Conservation (phyloP, 2,329 filamentous ascomycete species). For the Alternaria triticina region DNA sequence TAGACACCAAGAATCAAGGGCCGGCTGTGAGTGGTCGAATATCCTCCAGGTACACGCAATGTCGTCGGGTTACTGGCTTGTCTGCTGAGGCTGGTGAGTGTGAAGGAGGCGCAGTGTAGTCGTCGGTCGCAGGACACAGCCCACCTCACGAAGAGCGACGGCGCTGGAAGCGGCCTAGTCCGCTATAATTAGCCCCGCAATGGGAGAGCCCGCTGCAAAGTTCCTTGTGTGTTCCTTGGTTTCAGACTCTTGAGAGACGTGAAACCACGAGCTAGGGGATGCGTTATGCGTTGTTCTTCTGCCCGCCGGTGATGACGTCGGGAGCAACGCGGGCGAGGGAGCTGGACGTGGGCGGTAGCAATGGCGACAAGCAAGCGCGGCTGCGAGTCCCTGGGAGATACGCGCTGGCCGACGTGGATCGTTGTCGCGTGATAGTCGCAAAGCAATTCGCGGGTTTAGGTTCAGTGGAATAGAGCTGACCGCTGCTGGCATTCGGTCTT, state of each 20-base stretch:
- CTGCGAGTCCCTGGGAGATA: not conserved
- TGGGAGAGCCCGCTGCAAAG: slow-evolving; percentile 8
- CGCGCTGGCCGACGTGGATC: not conserved
- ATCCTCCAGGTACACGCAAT: slow-evolving; percentile 24
- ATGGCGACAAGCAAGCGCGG: slow-evolving; percentile 2
- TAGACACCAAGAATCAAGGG: slow-evolving; percentile 11
- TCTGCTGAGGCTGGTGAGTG: slow-evolving; percentile 37
- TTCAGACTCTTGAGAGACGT: slow-evolving; percentile 24
- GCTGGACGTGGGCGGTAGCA: not conserved
- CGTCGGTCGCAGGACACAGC: slow-evolving; percentile 14
- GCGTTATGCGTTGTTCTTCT: slow-evolving; percentile 20
- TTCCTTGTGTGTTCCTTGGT: slow-evolving; percentile 24
- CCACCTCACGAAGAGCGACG: slow-evolving; percentile 20
- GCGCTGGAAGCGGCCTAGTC: slow-evolving; percentile 15
- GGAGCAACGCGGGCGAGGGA: not conserved
- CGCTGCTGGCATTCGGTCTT: slow-evolving; percentile 5
- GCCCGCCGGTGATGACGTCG: slow-evolving; percentile 3
- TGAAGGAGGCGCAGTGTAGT: slow-evolving; percentile 36
- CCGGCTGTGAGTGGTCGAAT: slow-evolving; percentile 31
- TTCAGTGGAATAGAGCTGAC: slow-evolving; percentile 11
- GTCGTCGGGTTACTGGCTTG: slow-evolving; percentile 20
- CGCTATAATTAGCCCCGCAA: slow-evolving; percentile 15
- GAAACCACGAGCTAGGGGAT: slow-evolving; percentile 24
- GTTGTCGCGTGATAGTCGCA: slow-evolving; percentile 4
- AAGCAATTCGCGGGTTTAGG: not conserved